phyloP scores from a whole-genome alignment of 768 basidiomycete species.

The Pulveroboletus sp. region DNA sequence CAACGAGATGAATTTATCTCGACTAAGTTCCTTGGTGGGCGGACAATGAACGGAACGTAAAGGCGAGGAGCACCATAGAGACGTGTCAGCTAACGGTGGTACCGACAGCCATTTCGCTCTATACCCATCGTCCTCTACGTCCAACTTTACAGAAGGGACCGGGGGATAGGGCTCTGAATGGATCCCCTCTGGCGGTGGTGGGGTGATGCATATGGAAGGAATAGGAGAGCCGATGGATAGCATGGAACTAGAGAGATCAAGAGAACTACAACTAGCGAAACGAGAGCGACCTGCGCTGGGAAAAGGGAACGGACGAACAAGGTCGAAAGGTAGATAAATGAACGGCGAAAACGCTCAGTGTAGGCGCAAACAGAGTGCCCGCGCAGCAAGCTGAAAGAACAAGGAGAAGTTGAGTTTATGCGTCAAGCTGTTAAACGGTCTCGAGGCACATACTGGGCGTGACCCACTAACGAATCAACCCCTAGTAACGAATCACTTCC shows the following conservation, averaged over 20 bases:
- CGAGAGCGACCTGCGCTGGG: slow-evolving; percentile 54
- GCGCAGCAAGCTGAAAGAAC: slow-evolving; percentile 10
- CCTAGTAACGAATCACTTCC: too few species aligned
- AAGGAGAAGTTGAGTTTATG: neutral
- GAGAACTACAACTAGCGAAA: neutral
- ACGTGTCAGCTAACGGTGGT: slow-evolving; percentile 32
- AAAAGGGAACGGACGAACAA: slow-evolving; percentile 27
- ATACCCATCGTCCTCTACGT: slow-evolving; percentile 46
- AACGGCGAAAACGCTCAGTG: neutral
- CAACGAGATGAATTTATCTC: slow-evolving; percentile 58
- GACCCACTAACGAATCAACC: too few species aligned
- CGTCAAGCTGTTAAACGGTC: neutral
- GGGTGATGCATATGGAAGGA: slow-evolving; percentile 68
- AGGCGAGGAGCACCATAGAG: slow-evolving; percentile 43
- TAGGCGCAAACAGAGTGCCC: neutral
- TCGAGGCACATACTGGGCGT: neutral
- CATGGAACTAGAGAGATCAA: slow-evolving; percentile 35
- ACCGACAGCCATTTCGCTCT: slow-evolving; percentile 53
- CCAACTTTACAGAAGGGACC: slow-evolving; percentile 36
- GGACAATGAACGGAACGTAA: slow-evolving; percentile 40
- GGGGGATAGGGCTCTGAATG: slow-evolving; percentile 58
- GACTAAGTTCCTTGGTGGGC: slow-evolving; percentile 50
- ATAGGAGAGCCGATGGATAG: slow-evolving; percentile 39
- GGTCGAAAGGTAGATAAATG: slow-evolving; percentile 5
- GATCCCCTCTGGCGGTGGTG: slow-evolving; percentile 53